Evolutionary conservation across 169 alveolate genomes (phyloP).

Genomic region (Plasmodium gonderi): DNA sequence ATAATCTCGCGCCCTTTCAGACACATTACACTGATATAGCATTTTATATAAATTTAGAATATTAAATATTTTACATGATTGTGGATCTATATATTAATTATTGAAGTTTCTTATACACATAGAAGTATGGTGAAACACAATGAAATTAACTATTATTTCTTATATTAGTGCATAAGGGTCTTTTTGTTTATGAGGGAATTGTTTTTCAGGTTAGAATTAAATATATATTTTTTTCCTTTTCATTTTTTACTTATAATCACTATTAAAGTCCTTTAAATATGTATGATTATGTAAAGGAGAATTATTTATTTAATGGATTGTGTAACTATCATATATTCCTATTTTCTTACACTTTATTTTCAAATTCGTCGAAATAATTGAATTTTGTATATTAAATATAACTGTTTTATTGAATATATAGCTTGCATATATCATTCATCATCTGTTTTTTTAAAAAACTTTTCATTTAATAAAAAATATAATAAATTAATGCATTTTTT

Average conservation of each 20-base stretch:
- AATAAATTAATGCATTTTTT: too few species aligned
- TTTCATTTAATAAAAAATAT: too few species aligned
- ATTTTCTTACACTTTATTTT: too few species aligned
- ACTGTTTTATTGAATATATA: too few species aligned
- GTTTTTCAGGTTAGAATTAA: background rate
- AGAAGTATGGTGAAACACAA: background rate
- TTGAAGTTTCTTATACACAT: background rate
- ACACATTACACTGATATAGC: background rate
- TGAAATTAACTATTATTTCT: background rate
- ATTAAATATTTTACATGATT: background rate
- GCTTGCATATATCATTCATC: too few species aligned
- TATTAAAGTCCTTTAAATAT: too few species aligned
- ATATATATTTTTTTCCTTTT: background rate
- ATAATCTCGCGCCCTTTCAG: background rate
- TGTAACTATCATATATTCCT: too few species aligned
- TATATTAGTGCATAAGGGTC: background rate
- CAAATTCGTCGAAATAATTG: too few species aligned
- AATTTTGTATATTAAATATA: too few species aligned
- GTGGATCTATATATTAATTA: background rate
- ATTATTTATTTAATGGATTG: too few species aligned
- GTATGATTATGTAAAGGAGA: too few species aligned
- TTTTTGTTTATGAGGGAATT: background rate
- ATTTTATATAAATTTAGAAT: background rate
- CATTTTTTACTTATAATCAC: background rate
- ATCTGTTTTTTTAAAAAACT: too few species aligned